These are phyloP conservation scores for Laguncularia racemosa DNA, from an alignment of 345 rosid genomes.

Conservation along the genomic window DNA sequence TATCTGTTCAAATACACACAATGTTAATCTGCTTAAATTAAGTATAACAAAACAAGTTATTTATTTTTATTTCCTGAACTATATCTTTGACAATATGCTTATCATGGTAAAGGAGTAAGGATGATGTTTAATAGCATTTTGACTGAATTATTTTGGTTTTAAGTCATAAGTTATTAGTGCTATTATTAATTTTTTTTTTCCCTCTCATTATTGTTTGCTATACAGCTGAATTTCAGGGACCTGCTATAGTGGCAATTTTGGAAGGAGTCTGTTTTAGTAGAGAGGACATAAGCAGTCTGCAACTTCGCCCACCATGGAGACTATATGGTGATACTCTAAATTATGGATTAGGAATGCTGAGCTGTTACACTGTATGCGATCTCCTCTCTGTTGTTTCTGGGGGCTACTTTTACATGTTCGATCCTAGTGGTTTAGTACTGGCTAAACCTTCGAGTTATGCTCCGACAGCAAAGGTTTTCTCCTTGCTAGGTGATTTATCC, in stretches of 20 bases:
- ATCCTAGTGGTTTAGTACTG: conserved; percentile 78
- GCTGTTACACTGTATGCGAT: conserved; percentile 74
- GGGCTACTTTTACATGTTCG: conserved; percentile 85
- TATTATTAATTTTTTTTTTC: too few species aligned
- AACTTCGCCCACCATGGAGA: conserved; percentile 90
- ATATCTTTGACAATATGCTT: too few species aligned
- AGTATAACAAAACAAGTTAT: too few species aligned
- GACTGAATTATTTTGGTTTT: too few species aligned
- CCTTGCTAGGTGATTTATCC: conserved; percentile 55
- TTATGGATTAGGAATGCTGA: conserved; percentile 88
- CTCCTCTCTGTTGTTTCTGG: conserved; percentile 78
- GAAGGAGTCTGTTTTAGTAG: conserved; percentile 82
- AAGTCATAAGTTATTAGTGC: background rate
- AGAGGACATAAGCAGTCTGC: conserved; percentile 92
- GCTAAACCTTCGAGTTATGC: conserved; percentile 50
- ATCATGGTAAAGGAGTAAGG: too few species aligned
- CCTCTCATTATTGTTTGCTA: conserved; percentile 8
- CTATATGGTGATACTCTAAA: conserved; percentile 72
- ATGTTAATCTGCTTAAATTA: too few species aligned
- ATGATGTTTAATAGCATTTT: too few species aligned
- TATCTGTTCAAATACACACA: too few species aligned
- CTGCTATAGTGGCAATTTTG: conserved; percentile 75
- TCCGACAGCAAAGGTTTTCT: conserved; percentile 80
- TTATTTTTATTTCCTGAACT: too few species aligned
- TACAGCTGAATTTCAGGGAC: conserved; percentile 93